These are phyloP conservation scores for Didymosphaeria variabile DNA, from an alignment of 2,329 filamentous ascomycete species.

Conservation along the genomic window DNA sequence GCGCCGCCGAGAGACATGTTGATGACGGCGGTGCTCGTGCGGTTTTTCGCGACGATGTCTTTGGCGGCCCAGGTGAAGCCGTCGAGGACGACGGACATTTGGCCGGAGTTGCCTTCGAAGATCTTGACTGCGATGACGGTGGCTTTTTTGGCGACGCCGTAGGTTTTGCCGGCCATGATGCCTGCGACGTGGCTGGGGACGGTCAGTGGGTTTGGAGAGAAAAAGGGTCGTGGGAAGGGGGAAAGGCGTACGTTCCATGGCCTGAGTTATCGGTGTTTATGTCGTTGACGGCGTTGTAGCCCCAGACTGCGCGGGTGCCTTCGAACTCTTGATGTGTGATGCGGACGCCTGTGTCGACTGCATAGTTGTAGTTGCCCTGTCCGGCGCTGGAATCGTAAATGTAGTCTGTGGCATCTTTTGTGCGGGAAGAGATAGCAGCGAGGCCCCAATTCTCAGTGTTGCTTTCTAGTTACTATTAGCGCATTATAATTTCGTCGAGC, in stretches of 20 bases:
- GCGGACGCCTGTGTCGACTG: constrained; percentile 72
- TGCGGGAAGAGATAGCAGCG: constrained; percentile 39
- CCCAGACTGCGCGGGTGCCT: constrained; percentile 39
- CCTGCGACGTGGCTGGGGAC: constrained; percentile 41
- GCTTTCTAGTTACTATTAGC: constrained; percentile 24
- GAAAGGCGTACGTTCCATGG: constrained; percentile 38
- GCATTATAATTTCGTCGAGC: not conserved
- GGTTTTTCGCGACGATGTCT: constrained; percentile 41
- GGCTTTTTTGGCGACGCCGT: constrained; percentile 46
- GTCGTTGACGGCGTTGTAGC: constrained; percentile 38
- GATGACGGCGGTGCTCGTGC: constrained; percentile 43
- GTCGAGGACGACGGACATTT: constrained; percentile 34
- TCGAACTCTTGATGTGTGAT: constrained; percentile 57
- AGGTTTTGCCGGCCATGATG: constrained; percentile 39
- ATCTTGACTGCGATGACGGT: constrained; percentile 49
- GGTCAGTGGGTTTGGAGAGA: not conserved
- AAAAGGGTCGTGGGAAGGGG: not conserved
- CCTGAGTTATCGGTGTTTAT: constrained; percentile 36
- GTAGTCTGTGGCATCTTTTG: constrained; percentile 29
- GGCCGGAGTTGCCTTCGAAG: constrained; percentile 29
- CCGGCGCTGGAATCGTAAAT: constrained; percentile 38
- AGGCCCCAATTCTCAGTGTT: constrained; percentile 37
- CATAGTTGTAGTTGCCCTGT: constrained; percentile 54
- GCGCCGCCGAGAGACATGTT: constrained; percentile 50
- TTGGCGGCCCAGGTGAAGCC: constrained; percentile 48